Percentiles rank a stretch among this genome's conserved stretches.
Conservation (phyloP, 108 stramenopile genomes). For the Nitzschia sp. region DNA sequence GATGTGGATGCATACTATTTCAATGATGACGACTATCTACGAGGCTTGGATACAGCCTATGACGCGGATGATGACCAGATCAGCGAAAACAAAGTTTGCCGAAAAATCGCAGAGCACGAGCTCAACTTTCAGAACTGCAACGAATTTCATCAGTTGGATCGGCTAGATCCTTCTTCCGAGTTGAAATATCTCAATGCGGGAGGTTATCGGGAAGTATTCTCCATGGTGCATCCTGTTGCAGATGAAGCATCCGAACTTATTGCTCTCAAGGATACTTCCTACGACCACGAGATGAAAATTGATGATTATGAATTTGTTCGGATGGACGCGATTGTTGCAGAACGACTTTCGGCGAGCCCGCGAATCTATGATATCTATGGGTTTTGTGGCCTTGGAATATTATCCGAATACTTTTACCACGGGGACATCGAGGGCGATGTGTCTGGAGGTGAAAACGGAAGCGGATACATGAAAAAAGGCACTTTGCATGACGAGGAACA, state of each 20-base stretch:
- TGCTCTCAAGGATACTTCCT: slow-evolving; percentile 19
- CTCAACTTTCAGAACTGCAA: slow-evolving; percentile 16
- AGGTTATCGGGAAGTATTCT: slow-evolving; percentile 61
- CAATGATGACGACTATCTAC: slow-evolving; percentile 5
- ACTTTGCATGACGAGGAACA: not conserved
- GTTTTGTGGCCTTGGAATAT: slow-evolving; percentile 58
- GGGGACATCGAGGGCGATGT: slow-evolving; percentile 25
- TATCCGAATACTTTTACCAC: slow-evolving; percentile 30
- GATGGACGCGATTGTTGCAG: slow-evolving; percentile 79
- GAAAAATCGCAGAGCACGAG: slow-evolving; percentile 2
- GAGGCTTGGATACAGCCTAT: not conserved
- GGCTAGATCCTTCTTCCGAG: not conserved
- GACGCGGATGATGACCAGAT: not conserved
- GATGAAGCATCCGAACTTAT: not conserved
- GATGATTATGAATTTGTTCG: slow-evolving; percentile 39
- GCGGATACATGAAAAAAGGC: slow-evolving; percentile 2
- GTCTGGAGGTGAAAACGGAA: slow-evolving; percentile 19
- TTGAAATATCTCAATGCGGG: slow-evolving; percentile 23
- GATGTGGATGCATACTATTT: slow-evolving; percentile 9
- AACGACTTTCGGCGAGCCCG: slow-evolving; percentile 63
- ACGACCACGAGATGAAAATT: not conserved
- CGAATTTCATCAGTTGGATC: slow-evolving; percentile 13
- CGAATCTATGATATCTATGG: slow-evolving; percentile 75
- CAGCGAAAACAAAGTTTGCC: slow-evolving; percentile 1
- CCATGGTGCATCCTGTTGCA: slow-evolving; percentile 37